phyloP scores from a whole-genome alignment of 108 stramenopile genomes.

The Mayamaea pseudoterrestris region DNA sequence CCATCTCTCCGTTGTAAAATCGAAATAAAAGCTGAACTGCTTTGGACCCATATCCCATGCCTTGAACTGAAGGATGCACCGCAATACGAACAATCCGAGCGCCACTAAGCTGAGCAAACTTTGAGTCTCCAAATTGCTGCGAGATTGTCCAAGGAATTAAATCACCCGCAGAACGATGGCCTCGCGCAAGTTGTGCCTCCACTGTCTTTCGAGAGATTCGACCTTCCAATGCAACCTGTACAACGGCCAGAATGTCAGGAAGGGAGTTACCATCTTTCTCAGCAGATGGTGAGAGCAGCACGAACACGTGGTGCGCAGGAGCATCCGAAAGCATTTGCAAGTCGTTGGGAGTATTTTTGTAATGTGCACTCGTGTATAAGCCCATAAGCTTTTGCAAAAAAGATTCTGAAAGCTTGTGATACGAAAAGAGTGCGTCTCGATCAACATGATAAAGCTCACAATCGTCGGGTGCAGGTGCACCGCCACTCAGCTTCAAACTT shows the following conservation, averaged over 20 bases:
- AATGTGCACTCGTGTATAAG: constrained; percentile 96
- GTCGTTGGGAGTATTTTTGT: constrained; percentile 99
- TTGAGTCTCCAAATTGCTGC: constrained; percentile 97
- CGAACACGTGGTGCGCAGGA: constrained; percentile 95
- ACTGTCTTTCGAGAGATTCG: constrained; percentile 86
- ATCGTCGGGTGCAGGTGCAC: constrained; percentile 86
- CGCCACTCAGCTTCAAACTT: constrained; percentile 47
- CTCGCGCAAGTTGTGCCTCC: constrained; percentile 84
- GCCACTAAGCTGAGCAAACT: constrained; percentile 90
- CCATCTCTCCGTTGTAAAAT: constrained; percentile 95
- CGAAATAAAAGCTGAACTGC: constrained; percentile 81
- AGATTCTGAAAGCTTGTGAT: constrained; percentile 95
- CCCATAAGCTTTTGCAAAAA: constrained; percentile 96
- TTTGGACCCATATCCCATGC: constrained; percentile 94
- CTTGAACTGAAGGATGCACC: constrained; percentile 93
- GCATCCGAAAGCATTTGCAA: constrained; percentile 98
- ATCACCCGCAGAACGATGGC: constrained; percentile 93
- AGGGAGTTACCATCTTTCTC: constrained; percentile 66
- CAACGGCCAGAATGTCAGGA: constrained; percentile 74
- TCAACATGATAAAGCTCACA: constrained; percentile 97
- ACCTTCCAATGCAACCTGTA: constrained; percentile 93
- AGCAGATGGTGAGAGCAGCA: constrained; percentile 88
- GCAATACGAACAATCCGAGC: constrained; percentile 96
- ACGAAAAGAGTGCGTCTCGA: constrained; percentile 96
- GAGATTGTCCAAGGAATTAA: constrained; percentile 99